Percentiles rank a stretch among this genome's conserved stretches.
These are phyloP conservation scores for Neurospora tetraspora DNA, from an alignment of 495 filamentous ascomycete species.

Conservation along the genomic window DNA sequence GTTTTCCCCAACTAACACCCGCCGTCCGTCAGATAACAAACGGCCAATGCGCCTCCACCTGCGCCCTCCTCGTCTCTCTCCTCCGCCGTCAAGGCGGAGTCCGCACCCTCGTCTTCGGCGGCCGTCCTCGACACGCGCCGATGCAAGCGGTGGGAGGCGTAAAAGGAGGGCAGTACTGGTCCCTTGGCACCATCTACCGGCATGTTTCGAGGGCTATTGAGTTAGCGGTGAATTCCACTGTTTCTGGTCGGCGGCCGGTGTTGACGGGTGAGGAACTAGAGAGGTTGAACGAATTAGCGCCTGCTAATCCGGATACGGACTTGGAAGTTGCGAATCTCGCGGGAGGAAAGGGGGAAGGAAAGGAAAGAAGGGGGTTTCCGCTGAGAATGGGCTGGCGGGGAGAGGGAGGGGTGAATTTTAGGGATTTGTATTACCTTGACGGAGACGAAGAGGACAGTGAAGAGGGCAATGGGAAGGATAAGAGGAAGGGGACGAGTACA, in stretches of 20 bases:
- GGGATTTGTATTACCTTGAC: not conserved
- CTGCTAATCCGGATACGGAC: not conserved
- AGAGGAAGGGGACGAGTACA: not conserved
- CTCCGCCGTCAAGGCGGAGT: not conserved
- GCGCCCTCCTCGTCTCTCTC: not conserved
- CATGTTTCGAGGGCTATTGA: not conserved
- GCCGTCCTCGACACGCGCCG: not conserved
- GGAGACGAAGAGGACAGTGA: not conserved
- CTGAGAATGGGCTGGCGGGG: not conserved
- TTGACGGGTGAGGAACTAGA: not conserved
- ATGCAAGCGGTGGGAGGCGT: not conserved
- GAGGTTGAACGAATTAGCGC: not conserved
- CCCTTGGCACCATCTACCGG: not conserved
- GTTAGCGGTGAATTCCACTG: not conserved
- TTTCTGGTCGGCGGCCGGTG: not conserved
- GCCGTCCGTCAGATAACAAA: not conserved
- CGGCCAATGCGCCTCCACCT: conserved; percentile 1
- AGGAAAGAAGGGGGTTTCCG: not conserved
- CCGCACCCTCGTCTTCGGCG: not conserved
- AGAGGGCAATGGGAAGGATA: not conserved
- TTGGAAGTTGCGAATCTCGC: too few relatives aligned
- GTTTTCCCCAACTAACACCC: too few relatives aligned
- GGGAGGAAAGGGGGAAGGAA: too few relatives aligned
- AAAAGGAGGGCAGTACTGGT: not conserved
- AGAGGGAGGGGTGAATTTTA: not conserved